Evolutionary conservation across 306 rosid species (phyloP).

Genomic region (Crotalaria pallida): DNA sequence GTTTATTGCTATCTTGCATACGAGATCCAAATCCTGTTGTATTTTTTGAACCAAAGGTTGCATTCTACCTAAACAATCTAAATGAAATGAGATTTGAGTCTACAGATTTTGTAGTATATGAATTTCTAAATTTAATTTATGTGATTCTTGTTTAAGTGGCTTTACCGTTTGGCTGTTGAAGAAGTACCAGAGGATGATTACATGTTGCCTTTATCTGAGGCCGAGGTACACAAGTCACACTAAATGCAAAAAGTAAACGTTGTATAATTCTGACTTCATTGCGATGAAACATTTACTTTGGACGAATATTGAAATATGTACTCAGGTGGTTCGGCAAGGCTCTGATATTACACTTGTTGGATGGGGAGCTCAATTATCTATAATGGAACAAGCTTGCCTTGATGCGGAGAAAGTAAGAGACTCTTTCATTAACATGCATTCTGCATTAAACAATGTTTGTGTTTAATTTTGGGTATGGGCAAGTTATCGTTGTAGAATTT

Average conservation of each 20-base stretch:
- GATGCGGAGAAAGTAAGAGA: conserved; percentile 77
- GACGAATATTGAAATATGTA: conserved; percentile 9
- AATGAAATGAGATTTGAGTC: conserved; percentile 6
- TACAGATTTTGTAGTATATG: neutral
- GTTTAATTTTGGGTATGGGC: neutral
- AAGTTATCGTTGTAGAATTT: neutral
- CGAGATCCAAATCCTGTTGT: conserved; percentile 92
- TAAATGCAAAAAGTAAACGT: conserved; percentile 3
- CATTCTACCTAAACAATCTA: neutral
- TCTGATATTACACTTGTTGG: conserved; percentile 90
- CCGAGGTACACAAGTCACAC: conserved; percentile 56
- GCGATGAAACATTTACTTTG: neutral
- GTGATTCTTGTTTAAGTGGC: conserved; percentile 58
- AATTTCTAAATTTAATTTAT: neutral
- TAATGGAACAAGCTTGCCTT: conserved; percentile 89
- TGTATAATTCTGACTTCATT: neutral
- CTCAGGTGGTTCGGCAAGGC: conserved; percentile 77
- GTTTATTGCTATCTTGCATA: conserved; percentile 74
- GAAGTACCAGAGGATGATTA: conserved; percentile 90
- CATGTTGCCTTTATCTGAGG: conserved; percentile 86
- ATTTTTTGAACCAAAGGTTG: conserved; percentile 95
- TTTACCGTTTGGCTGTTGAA: conserved; percentile 93
- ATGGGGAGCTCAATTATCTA: conserved; percentile 94
- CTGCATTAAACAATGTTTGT: conserved; percentile 8
- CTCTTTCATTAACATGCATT: conserved; percentile 13